Evolutionary conservation across 352 stramenopile species (phyloP).

Genomic region (Globisporangium alternatum): DNA sequence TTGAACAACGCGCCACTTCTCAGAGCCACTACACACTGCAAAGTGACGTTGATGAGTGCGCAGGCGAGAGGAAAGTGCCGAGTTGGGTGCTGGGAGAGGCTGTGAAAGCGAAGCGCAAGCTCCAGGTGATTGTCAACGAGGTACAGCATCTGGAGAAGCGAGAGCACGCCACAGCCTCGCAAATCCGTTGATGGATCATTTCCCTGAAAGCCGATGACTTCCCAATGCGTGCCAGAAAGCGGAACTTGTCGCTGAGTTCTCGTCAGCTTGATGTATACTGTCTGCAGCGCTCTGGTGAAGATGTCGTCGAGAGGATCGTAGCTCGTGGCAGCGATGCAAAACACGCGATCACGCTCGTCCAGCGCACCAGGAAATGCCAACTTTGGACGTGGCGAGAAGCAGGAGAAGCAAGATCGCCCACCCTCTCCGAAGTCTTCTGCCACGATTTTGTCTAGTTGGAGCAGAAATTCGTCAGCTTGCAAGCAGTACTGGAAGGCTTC

Average conservation of each 20-base stretch:
- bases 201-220: conserved; percentile 88
- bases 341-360: conserved; percentile 71
- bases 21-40: conserved; percentile 66
- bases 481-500: conserved; percentile 45
- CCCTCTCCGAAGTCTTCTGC: conserved; percentile 37
- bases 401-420: conserved; percentile 52
- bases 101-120: conserved; percentile 44
- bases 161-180: conserved; percentile 79
- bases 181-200: conserved; percentile 86
- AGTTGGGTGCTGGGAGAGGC: conserved; percentile 46
- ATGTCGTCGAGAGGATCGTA: conserved; percentile 48
- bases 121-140: conserved; percentile 65
- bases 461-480: conserved; percentile 33
- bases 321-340: conserved; percentile 57
- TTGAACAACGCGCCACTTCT: conserved; percentile 60
- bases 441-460: conserved; percentile 52
- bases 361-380: conserved; percentile 51
- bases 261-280: conserved; percentile 54
- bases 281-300: conserved; percentile 58
- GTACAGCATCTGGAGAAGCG: conserved; percentile 82
- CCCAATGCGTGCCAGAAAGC: conserved; percentile 77
- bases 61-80: conserved; percentile 77
- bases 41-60: conserved; percentile 70
- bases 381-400: conserved; percentile 43
- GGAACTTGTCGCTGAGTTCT: conserved; percentile 31